Base-by-base conservation (phyloP, 1,284 basidiomycete genomes). In the Trichosporon inkin region DNA sequence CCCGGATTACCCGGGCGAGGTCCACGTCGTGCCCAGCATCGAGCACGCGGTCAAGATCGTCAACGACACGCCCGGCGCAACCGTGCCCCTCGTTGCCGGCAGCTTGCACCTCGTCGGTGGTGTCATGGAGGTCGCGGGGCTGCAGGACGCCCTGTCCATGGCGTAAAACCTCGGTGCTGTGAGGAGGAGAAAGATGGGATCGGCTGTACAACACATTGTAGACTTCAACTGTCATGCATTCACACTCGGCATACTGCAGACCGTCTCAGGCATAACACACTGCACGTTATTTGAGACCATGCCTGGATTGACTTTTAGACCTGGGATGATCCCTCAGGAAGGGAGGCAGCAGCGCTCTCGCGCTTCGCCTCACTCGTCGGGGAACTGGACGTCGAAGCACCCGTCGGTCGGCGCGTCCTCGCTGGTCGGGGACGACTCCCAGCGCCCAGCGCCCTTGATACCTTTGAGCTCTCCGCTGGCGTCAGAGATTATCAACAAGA, bases 91-190 rank as follows among this genome's bases (percentile, higher is more conserved):
- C 22, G 92, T 96, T 1, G 84, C 90, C 1, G 96, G 96, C 3
- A 97, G 93, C 77, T 77, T 99, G 67, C 94, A 96, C 28, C 83
- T 99, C 14, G 88, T 99, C 6, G 96, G 96, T 20, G 96, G 96
- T 2, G 82, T 95, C 10, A 90, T 99, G 71, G 92, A 95, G 71
- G 91, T 91, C 4, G 89, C 91, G 8, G 86, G 85, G 20, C 76
- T 97, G 61, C 84, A 86, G 57, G 82, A 84, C 64, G 75, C 72
- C 4, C 64, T 79, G 24, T 70, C 71, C 19, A 76, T 79, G 72
- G 71, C 67, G 34, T 77, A 67, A 22, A 41, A 20, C 55, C 24
- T n/a, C 20, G 38, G 14, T 11, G 37, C 38, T 38, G 36, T 38
- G 36, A 5, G 3, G 36, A 38, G 36, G 11, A n/a, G 36, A 38